Percentiles rank a stretch among this genome's conserved stretches.
Evolutionary conservation across 2,329 filamentous ascomycete genomes (phyloP).

Genomic region (Coniochaeta sp.): DNA sequence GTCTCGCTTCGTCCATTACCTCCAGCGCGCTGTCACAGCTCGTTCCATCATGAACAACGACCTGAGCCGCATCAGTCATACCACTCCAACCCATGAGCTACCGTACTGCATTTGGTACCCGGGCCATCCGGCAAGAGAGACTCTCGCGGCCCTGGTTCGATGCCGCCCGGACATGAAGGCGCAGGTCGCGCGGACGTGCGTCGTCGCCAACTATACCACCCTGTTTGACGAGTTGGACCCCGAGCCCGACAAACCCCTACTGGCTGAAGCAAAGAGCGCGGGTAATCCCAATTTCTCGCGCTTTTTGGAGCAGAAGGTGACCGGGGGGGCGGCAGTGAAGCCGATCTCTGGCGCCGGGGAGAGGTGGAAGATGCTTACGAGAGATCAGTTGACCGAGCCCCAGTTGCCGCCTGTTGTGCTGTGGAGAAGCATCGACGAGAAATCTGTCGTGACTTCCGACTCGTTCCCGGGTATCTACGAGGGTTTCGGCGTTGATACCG

Average conservation of each 20-base stretch:
- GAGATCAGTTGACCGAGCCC: neutral
- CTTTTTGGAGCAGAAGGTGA: neutral
- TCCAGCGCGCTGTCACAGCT: constrained; percentile 1
- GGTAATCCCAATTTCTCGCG: neutral
- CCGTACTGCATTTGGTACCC: constrained; percentile 10
- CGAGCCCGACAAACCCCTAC: neutral
- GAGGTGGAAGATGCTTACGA: neutral
- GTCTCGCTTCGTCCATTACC: neutral
- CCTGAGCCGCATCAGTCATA: constrained; percentile 1
- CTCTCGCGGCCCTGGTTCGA: constrained; percentile 1
- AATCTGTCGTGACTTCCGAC: neutral
- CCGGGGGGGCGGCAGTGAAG: neutral
- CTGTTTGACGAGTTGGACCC: constrained; percentile 3
- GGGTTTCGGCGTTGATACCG: neutral
- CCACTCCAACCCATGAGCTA: neutral
- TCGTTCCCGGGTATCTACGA: neutral
- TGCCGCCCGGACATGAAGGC: constrained; percentile 1
- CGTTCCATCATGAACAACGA: constrained; percentile 9
- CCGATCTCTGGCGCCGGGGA: neutral
- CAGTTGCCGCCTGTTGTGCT: neutral
- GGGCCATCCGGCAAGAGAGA: neutral
- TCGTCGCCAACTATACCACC: constrained; percentile 5
- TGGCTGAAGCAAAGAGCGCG: neutral
- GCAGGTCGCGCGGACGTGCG: constrained; percentile 4
- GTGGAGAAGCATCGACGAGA: neutral